Conservation (phyloP, 2,329 filamentous ascomycete genomes). For the Ceratocystis huliohia region DNA sequence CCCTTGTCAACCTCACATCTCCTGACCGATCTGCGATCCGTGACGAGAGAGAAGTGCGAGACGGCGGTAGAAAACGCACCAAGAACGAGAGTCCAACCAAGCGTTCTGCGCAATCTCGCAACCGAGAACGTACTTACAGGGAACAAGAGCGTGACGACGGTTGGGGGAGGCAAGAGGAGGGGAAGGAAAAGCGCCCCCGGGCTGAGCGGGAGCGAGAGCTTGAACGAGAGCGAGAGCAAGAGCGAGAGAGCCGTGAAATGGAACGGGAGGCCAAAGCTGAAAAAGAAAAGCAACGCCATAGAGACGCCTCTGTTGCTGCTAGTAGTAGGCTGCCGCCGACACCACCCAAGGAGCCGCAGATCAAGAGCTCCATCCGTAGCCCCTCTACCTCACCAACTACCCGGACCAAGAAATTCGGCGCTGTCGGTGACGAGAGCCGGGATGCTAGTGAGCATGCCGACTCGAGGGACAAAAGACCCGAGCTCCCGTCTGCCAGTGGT, state of each 20-base stretch:
- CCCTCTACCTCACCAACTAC: neutral
- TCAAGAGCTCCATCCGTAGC: conserved; percentile 2
- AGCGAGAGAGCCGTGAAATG: neutral
- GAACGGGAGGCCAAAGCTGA: neutral
- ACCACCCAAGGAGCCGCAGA: conserved; percentile 9
- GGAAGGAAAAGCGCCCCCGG: neutral
- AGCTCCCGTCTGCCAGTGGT: neutral
- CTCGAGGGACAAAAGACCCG: neutral
- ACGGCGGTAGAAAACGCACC: conserved; percentile 5
- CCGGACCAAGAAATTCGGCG: neutral
- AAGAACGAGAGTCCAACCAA: conserved; percentile 3
- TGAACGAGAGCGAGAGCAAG: neutral
- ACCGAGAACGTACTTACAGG: neutral
- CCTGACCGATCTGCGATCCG: conserved; percentile 12
- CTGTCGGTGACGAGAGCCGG: neutral
- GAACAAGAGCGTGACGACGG: neutral
- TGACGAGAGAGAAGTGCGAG: neutral
- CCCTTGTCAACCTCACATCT: neutral
- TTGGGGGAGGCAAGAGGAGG: neutral
- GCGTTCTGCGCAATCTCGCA: conserved; percentile 9
- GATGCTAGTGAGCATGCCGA: neutral
- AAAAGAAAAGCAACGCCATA: neutral
- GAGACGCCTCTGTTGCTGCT: neutral
- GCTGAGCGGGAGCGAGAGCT: neutral
- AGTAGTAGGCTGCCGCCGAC: conserved; percentile 6